Base-by-base conservation (phyloP, 2,329 filamentous ascomycete genomes). In the Penicillium sumatraense region DNA sequence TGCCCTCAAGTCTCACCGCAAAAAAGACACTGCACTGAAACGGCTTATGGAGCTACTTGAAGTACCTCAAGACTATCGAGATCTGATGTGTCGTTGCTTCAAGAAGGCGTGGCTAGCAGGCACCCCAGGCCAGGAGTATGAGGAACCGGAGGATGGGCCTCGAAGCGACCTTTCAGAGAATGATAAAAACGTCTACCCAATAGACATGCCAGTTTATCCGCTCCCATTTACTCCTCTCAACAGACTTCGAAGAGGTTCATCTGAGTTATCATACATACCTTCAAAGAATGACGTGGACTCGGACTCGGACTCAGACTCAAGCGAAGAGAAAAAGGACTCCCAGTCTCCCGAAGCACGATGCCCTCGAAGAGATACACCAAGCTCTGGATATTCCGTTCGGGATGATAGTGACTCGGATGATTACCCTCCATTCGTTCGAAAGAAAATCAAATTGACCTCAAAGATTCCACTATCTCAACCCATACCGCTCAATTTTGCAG, bases 341-440 rank as follows among this genome's bases (percentile, higher is more conserved):
- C 24, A 8, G 33, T 55, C 29, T 41, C 53, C 35, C 6, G 29
- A 20, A 10, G 41, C 11, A 11, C 41, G 41, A 24, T 53, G 50
- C 33, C 42, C 50, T 40, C 50, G 50, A 3, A 24, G n/a, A 16
- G 50, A 53, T 13, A 53, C 50, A 8, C 23, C 50, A 9, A 47
- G 42, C 33, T 18, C 24, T 5, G 42, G 23, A 3, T 53, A 8
- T 38, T 47, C 50, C 2, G 35, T 46, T n/a, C n/a, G 11, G 10
- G 50, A 53, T 33, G 21, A 23, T 3, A 44, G 40, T 20, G 40
- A 44, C 8, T 26, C 14, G 5, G 23, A 26, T 44, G 40, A 4
- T n/a, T 9, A n/a, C 11, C 38, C 9, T 10, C 26, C 9, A n/a
- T 27, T 5, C 13, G 23, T 18, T 27, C 7, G 6, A 8, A 26